Base-by-base conservation (phyloP, 768 basidiomycete species). In the Tricholoma hemisulphureum region DNA sequence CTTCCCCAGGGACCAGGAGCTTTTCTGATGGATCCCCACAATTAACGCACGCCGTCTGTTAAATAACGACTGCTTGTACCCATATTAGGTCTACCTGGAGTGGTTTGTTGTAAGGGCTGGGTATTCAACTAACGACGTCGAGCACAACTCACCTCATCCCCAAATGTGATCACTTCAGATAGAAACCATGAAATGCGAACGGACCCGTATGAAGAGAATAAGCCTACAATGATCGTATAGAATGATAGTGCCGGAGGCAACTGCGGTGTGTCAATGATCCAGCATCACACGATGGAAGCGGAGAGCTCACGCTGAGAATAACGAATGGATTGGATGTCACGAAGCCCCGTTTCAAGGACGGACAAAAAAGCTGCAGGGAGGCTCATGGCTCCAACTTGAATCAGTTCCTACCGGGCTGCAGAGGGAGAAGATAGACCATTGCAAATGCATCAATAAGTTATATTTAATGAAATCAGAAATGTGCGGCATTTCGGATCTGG, bases 1-100 rank as follows among this genome's bases (percentile, higher is more conserved):
- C 62, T 85, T 86, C 46, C 81, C 83, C 58, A 77, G 65, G 13
- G 82, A 80, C 83, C 83, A 85, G n/a, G 77, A 69, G 51, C 80
- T 77, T 62, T 70, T 77, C 83, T 84, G 60, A 51, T 41, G 10
- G 23, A 43, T 21, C 21, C 37, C 1, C 45, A 32, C 10, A 4
- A 21, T 54, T 43, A 23, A 53, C 28, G 34, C 21, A 50, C 29
- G 14, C 31, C n/a, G 26, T 20, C 20, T 3, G 24, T 6, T 21
- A 13, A 39, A 46, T 9, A 29, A n/a, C 16, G 6, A 49, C 23
- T 7, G n/a, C 18, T 51, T 63, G 51, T 66, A 83, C 83, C 84
- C 84, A 85, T 39, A 86, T 82, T 29, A 84, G 68, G 39, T 80
- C 73, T 39, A 83, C 66, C 83, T 84, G n/a, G n/a, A n/a, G 61